phyloP scores from a whole-genome alignment of 352 stramenopile genomes.

The Globisporangium cylindrosporum region DNA sequence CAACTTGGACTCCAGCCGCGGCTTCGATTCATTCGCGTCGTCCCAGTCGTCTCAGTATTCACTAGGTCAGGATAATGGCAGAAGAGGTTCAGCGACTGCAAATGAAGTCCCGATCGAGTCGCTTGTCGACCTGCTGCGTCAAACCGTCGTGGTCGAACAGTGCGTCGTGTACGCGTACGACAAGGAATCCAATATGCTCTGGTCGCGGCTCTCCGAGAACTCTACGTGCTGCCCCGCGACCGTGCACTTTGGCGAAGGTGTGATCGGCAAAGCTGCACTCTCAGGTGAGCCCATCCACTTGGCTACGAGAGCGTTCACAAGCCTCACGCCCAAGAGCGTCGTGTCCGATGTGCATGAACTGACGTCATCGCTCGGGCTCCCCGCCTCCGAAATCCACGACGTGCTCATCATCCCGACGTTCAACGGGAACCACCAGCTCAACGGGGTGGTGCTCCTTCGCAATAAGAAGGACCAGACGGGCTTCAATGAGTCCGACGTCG shows the following conservation, averaged over 20 bases:
- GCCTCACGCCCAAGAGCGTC: conserved; percentile 6
- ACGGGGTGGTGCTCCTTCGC: conserved; percentile 59
- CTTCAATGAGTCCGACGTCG: conserved; percentile 56
- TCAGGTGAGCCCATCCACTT: conserved; percentile 25
- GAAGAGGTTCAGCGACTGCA: conserved; percentile 10
- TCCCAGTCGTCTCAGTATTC: background rate
- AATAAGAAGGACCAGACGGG: conserved; percentile 27
- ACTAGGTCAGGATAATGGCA: background rate
- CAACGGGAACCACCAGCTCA: conserved; percentile 38
- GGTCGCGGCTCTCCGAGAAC: conserved; percentile 36
- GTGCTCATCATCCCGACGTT: conserved; percentile 56
- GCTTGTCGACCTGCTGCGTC: conserved; percentile 52
- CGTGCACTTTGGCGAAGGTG: conserved; percentile 47
- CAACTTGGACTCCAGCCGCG: background rate
- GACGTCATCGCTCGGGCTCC: conserved; percentile 11
- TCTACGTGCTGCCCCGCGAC: conserved; percentile 27
- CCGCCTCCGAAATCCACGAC: conserved; percentile 29
- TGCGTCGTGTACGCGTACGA: conserved; percentile 64
- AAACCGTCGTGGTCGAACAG: conserved; percentile 44
- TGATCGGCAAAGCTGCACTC: conserved; percentile 43
- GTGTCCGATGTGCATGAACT: conserved; percentile 17
- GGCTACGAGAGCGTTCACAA: conserved; percentile 20
- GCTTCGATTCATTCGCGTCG: background rate
- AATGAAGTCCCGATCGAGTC: conserved; percentile 33
- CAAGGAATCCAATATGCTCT: conserved; percentile 47